Evolutionary conservation across 139 green algal genomes (phyloP), one percentile per base, ranked within the genome.

Genomic region (Closterium sp.): DNA sequence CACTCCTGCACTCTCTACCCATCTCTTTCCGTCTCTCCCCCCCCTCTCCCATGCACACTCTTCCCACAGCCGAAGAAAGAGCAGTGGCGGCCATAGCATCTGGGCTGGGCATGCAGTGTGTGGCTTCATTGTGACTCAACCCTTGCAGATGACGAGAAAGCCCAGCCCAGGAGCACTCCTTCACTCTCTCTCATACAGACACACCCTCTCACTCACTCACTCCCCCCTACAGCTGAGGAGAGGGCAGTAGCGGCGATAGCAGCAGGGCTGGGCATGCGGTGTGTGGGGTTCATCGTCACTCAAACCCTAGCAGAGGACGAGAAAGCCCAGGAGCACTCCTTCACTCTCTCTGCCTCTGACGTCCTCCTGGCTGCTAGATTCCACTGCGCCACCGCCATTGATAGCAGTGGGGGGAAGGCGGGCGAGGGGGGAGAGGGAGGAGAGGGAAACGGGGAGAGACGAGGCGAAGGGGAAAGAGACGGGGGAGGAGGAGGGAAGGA

Each of bases 61-160:
- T n/a, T 19, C 83, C 30, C 83, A 85, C 93, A 9, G 89, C 96
- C 38, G 95, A 98, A 66, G 95, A 97, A 88, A 32, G 94, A 88
- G 35, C 89, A 2, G 97, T 96, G 8, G 96, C 97, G 32, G 91
- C 94, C 21, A 93, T 98, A 31, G 97, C 97, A 1, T 83, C 89
- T 16, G 34, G 66, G 0, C 88, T 98, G 4, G 97, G 97, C 32
- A 92, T 96, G 93, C 35, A 96, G 92, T 95, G 96, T 90, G 96
- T 99, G 25, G 98, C 30, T 98, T 96, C 95, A 97, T 99, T 33
- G 98, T 99, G 91, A 95, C 94, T 30, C 97, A 98, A 92, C 88
- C 30, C 34, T 43, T 87, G 87, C 55, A 76, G 10, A 76, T 16
- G 55, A 76, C 4, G 16, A 76, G 25, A 16, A 76, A 28, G 55